Evolutionary conservation across 768 basidiomycete genomes (phyloP), one percentile per base, ranked within the genome.

Genomic region (Tulasnella sp.): DNA sequence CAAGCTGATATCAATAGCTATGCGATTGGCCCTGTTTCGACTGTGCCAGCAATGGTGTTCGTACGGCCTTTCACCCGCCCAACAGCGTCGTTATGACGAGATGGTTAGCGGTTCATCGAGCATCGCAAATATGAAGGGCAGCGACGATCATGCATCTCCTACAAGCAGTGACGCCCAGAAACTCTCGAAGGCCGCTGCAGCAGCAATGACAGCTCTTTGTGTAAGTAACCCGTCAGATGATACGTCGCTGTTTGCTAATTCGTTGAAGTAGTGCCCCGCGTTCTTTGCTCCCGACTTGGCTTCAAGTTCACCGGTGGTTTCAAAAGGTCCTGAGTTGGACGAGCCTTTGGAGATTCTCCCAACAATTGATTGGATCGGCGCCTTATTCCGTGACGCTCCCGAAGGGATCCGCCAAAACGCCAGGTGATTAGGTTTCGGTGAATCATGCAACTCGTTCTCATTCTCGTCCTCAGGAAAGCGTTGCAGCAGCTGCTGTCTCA

Each of bases 11-110:
- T 91, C 93, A 1, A 86, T 89, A 6, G 90, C 93, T 79, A 92
- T 92, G 86, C 91, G 95, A 83, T 88, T 96, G 9, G 89, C 92
- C 3, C 85, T 97, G 42, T 97, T 94, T 85, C 90, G 92, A 44
- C 86, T 95, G 52, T 96, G 95, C 82, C 95, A 97, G 85, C 95
- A 96, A 82, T 98, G 96, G 96, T 97, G 96, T 84, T 92, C 94
- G 83, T 87, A 93, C 71, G 96, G 94, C 7, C 89, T 91, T 24
- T 62, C 72, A n/a, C 80, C 79, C 9, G 79, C 80, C 21, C 71
- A 80, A 27, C 72, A 52, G 21, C 92, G 91, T 77, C 89, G 93
- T 73, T 86, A 92, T 62, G 88, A 90, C 36, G 83, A 89, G 78
- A 95, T 96, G 90, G 91, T 94, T 83, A 90, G 89, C 81, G 89